A percentile compares a stretch with the other conserved stretches of the same genome.
These are phyloP conservation scores for Fusarium austroafricanum DNA, from an alignment of 2,329 filamentous ascomycete species.

Conservation along the genomic window DNA sequence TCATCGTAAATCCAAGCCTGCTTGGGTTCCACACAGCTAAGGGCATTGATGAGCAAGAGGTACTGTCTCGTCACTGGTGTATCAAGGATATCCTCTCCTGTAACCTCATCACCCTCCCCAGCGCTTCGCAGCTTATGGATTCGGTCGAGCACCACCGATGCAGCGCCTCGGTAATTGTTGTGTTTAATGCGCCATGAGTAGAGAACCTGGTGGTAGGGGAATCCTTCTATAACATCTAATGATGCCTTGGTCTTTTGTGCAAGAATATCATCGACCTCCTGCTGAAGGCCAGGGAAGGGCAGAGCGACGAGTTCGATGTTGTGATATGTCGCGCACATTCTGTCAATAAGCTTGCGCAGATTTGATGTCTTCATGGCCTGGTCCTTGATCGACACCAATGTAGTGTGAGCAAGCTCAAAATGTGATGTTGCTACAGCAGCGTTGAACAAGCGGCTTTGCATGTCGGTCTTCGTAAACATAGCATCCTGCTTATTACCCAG, in stretches of 20 bases:
- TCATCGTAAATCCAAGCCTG: conserved; percentile 81
- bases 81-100: conserved; percentile 67
- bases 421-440: conserved; percentile 82
- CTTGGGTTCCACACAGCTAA: conserved; percentile 83
- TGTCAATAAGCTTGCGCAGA: conserved; percentile 75
- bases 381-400: conserved; percentile 79
- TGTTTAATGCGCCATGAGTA: conserved; percentile 90
- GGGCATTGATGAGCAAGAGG: conserved; percentile 90
- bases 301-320: conserved; percentile 77
- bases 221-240: conserved; percentile 72
- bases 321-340: conserved; percentile 75
- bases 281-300: conserved; percentile 81
- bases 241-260: conserved; percentile 76
- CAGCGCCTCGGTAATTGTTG: conserved; percentile 85
- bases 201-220: conserved; percentile 90
- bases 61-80: conserved; percentile 79
- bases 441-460: conserved; percentile 86
- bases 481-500: conserved; percentile 49
- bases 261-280: conserved; percentile 83
- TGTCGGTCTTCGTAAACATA: conserved; percentile 69
- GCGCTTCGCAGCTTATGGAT: conserved; percentile 71
- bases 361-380: conserved; percentile 76
- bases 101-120: conserved; percentile 68
- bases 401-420: conserved; percentile 85
- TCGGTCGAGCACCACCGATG: conserved; percentile 70